Percentiles rank a stretch among this genome's conserved stretches.
phyloP scores from a whole-genome alignment of 495 filamentous ascomycete species.

The Pyrenula massariospora region DNA sequence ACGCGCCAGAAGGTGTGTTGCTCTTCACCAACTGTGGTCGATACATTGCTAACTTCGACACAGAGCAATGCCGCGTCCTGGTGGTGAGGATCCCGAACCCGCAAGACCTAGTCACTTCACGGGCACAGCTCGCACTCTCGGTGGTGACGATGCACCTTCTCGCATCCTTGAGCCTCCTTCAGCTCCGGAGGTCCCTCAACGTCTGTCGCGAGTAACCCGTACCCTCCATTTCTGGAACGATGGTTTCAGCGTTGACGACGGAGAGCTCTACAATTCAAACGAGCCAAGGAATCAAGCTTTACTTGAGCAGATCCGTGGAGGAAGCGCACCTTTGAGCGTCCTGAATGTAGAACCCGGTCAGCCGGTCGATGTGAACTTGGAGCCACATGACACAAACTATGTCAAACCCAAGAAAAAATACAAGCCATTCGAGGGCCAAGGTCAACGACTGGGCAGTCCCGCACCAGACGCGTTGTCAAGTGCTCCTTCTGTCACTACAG shows the following conservation, averaged over 20 bases:
- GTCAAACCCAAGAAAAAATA: conserved; percentile 71
- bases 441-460: conserved; percentile 83
- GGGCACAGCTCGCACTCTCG: conserved; percentile 75
- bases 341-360: conserved; percentile 81
- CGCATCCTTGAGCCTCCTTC: conserved; percentile 55
- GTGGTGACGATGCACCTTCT: conserved; percentile 78
- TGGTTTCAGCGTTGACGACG: conserved; percentile 92
- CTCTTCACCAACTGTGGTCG: neutral
- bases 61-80: conserved; percentile 48
- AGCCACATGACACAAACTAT: conserved; percentile 80
- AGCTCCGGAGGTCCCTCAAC: conserved; percentile 23
- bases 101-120: conserved; percentile 51
- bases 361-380: conserved; percentile 80
- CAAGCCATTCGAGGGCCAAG: conserved; percentile 72
- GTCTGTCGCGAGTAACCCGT: conserved; percentile 44
- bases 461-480: conserved; percentile 51
- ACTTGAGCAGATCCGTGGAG: conserved; percentile 72
- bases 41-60: neutral
- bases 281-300: conserved; percentile 77
- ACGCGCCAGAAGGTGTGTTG: conserved; percentile 61
- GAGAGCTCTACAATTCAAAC: conserved; percentile 76
- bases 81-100: conserved; percentile 36
- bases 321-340: conserved; percentile 75
- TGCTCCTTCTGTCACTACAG: conserved; percentile 22
- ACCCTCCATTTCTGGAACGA: conserved; percentile 85